Conservation (phyloP, 2,329 filamentous ascomycete species). For the Diaporthe sp. region DNA sequence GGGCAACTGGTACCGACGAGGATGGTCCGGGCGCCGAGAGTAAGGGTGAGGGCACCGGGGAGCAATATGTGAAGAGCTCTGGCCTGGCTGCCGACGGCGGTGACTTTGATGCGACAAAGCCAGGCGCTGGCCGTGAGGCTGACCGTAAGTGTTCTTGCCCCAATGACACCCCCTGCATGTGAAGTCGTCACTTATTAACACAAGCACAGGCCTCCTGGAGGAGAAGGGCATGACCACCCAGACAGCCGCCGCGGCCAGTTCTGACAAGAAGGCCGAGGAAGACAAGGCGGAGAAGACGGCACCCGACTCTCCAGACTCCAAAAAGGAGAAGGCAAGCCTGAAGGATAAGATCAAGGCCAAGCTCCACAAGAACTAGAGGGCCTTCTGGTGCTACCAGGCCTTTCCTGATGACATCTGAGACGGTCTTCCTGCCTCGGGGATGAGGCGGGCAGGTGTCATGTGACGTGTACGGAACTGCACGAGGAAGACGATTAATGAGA, state of each 20-base stretch:
- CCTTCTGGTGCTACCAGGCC: conserved; percentile 33
- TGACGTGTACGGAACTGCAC: background rate
- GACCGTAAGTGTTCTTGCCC: conserved; percentile 65
- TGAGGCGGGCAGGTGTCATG: background rate
- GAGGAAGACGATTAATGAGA: conserved; percentile 26
- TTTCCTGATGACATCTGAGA: conserved; percentile 23
- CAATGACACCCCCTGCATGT: conserved; percentile 40
- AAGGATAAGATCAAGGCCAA: conserved; percentile 79
- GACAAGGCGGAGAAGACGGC: conserved; percentile 44
- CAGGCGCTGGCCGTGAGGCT: conserved; percentile 76
- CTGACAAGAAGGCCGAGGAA: conserved; percentile 37
- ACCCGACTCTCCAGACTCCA: conserved; percentile 46
- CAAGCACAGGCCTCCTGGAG: conserved; percentile 63
- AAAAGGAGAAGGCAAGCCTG: conserved; percentile 65
- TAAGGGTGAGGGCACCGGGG: conserved; percentile 64
- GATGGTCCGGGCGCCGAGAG: conserved; percentile 50
- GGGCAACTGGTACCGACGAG: conserved; percentile 36
- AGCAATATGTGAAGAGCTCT: conserved; percentile 69
- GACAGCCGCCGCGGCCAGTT: conserved; percentile 43
- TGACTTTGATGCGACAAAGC: conserved; percentile 74
- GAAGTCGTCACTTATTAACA: conserved; percentile 4
- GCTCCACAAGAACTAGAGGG: conserved; percentile 65
- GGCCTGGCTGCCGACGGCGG: conserved; percentile 76
- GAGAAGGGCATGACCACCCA: conserved; percentile 62
- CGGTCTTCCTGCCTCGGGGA: background rate